phyloP scores from a whole-genome alignment of 108 stramenopile species.

The Parietichytrium sp. region DNA sequence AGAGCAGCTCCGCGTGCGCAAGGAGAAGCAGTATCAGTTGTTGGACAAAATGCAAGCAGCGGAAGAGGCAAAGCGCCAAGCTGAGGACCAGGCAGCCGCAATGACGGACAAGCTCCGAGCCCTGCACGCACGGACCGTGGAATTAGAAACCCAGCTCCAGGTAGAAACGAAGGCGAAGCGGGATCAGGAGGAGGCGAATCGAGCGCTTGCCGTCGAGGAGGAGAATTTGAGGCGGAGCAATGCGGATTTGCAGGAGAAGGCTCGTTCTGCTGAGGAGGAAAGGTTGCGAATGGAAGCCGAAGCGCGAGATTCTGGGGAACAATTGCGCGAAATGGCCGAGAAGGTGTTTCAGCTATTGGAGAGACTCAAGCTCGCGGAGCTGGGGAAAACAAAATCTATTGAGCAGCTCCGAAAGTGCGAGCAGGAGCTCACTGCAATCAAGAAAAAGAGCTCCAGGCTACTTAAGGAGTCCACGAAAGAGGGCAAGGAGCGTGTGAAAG shows the following conservation, averaged over 20 bases:
- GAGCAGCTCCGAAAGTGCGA: constrained; percentile 75
- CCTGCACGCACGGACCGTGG: constrained; percentile 65
- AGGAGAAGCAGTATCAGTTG: constrained; percentile 82
- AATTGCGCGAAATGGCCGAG: constrained; percentile 79
- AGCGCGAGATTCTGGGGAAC: constrained; percentile 72
- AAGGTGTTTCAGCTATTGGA: constrained; percentile 81
- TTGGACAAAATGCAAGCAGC: constrained; percentile 77
- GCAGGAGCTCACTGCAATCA: constrained; percentile 67
- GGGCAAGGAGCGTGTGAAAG: constrained; percentile 66
- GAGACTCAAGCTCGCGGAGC: constrained; percentile 76
- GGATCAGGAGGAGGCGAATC: constrained; percentile 69
- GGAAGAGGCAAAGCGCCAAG: constrained; percentile 74
- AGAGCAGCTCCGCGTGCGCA: constrained; percentile 79
- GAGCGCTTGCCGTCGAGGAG: constrained; percentile 60
- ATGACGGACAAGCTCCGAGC: constrained; percentile 71
- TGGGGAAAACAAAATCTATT: constrained; percentile 76
- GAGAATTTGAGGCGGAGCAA: constrained; percentile 59
- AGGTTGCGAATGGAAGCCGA: constrained; percentile 77
- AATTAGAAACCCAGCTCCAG: constrained; percentile 74
- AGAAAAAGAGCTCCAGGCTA: constrained; percentile 70
- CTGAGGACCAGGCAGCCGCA: constrained; percentile 71
- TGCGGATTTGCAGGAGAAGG: constrained; percentile 61
- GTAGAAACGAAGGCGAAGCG: constrained; percentile 68
- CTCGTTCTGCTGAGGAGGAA: constrained; percentile 63
- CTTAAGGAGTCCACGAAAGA: constrained; percentile 70